Evolutionary conservation across 1,284 basidiomycete species (phyloP).

Genomic region (Cryptococcus deneoformans): DNA sequence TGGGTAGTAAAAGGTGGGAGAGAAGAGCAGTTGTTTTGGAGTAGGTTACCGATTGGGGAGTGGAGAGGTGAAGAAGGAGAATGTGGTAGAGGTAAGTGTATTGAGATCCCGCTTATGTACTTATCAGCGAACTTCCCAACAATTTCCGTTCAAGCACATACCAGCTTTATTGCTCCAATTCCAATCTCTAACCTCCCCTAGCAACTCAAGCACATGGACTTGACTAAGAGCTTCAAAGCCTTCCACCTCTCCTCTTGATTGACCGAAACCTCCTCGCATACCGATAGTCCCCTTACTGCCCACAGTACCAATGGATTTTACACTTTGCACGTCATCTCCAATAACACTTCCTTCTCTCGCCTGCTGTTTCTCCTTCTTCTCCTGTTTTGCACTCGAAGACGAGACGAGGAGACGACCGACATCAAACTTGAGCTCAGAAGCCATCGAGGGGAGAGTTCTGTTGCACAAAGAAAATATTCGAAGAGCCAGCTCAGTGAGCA

Average conservation of each 20-base stretch:
- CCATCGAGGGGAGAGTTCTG: conserved; percentile 65
- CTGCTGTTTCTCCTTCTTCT: conserved; percentile 39
- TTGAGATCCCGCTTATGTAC: conserved; percentile 42
- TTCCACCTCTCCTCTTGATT: conserved; percentile 48
- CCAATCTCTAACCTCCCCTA: conserved; percentile 74
- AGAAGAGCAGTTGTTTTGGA: conserved; percentile 60
- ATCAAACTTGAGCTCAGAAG: conserved; percentile 79
- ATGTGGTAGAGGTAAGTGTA: conserved; percentile 62
- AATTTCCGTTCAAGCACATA: conserved; percentile 26
- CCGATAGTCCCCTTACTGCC: conserved; percentile 47
- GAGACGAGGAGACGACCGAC: conserved; percentile 71
- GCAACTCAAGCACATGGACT: conserved; percentile 71
- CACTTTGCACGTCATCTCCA: conserved; percentile 31
- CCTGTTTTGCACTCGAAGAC: conserved; percentile 49
- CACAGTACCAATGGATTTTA: conserved; percentile 36
- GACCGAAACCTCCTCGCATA: conserved; percentile 51
- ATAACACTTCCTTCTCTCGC: conserved; percentile 45
- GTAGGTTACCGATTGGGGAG: conserved; percentile 57
- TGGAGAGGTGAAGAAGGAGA: conserved; percentile 60
- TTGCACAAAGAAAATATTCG: conserved; percentile 82
- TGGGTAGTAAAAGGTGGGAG: conserved; percentile 61
- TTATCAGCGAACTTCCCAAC: conserved; percentile 6
- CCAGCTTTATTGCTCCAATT: conserved; percentile 70
- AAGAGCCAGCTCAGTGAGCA: conserved; percentile 74
- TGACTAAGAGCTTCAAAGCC: conserved; percentile 64